Base-by-base conservation (phyloP, 441 rosid genomes). In the Populus tomentosa region DNA sequence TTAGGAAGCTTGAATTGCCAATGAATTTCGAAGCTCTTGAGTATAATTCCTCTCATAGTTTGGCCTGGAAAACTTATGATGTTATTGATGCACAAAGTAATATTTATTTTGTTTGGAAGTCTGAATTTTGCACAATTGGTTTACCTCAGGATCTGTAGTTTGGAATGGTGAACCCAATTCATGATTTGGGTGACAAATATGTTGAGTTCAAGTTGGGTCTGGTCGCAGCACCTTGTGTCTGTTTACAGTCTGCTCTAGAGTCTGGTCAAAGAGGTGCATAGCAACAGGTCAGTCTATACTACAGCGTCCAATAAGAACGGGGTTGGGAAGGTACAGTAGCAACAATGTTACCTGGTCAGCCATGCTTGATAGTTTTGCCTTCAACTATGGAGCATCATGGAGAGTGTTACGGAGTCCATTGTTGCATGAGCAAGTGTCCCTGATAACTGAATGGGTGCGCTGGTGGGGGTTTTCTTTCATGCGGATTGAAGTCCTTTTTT, bases 161-260 rank as follows among this genome's bases (percentile, higher is more conserved):
- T 28, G 69, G 20, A 28, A 69, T 7, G 53, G 62, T 10, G 61
- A 70, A 65, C 18, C 10, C 59, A 72, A 75, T 69, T 78, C 33
- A 8, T 74, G 63, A 67, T 35, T 59, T 42, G 28, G 69, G 73
- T 33, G 75, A 77, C 11, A 59, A 53, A 21, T 75, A 46, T 61
- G 75, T 71, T 20, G 61, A 69, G 72, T 80, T 85, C 70, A 30
- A 75, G 80, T 81, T 10, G 20, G 70, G 86, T 85, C 76, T 4
- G 69, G 80, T 79, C 77, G 38, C 35, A 66, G 77, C 83, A 70
- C 79, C 78, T 78, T 8, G 77, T 68, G 78, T 85, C 77, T 18
- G 74, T 61, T 82, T 74, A 72, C 53, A 50, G 82, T 80, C 79
- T 56, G 83, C 75, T 85, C 78, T 72, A 42, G 81, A 67, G 81